These are phyloP conservation scores for Penicillium pancosmium DNA, from an alignment of 495 filamentous ascomycete genomes.

Conservation along the genomic window DNA sequence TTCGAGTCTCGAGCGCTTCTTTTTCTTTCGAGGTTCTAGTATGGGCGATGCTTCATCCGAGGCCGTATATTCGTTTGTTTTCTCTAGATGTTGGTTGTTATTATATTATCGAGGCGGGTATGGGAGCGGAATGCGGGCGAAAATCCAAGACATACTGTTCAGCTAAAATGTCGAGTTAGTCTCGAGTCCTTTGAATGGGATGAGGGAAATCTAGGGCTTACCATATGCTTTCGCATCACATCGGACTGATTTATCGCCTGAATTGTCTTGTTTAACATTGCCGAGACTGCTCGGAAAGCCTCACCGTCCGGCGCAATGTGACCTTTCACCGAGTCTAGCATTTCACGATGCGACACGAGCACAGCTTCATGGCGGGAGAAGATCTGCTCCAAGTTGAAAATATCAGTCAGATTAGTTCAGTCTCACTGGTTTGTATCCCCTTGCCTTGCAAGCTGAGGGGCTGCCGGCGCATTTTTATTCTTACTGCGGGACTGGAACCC, in stretches of 20 bases:
- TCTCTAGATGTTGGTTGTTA: slow-evolving; percentile 7
- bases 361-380: slow-evolving; percentile 40
- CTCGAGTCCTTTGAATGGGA: slow-evolving; percentile 4
- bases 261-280: slow-evolving; percentile 43
- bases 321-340: slow-evolving; percentile 33
- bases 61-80: neutral
- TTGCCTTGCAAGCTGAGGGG: neutral
- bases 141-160: slow-evolving; percentile 26
- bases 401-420: slow-evolving; percentile 2
- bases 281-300: slow-evolving; percentile 28
- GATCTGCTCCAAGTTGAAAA: slow-evolving; percentile 21
- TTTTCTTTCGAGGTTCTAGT: slow-evolving; percentile 2
- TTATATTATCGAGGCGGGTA: neutral
- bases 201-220: slow-evolving; percentile 23
- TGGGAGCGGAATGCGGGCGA: neutral
- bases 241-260: slow-evolving; percentile 40
- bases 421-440: neutral
- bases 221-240: slow-evolving; percentile 36
- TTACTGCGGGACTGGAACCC: neutral
- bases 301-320: slow-evolving; percentile 28
- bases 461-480: neutral
- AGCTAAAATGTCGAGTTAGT: slow-evolving; percentile 14
- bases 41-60: neutral
- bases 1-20: slow-evolving; percentile 19
- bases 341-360: slow-evolving; percentile 38